These are phyloP conservation scores for Vicia sativa DNA, from an alignment of 306 rosid genomes.

Conservation along the genomic window DNA sequence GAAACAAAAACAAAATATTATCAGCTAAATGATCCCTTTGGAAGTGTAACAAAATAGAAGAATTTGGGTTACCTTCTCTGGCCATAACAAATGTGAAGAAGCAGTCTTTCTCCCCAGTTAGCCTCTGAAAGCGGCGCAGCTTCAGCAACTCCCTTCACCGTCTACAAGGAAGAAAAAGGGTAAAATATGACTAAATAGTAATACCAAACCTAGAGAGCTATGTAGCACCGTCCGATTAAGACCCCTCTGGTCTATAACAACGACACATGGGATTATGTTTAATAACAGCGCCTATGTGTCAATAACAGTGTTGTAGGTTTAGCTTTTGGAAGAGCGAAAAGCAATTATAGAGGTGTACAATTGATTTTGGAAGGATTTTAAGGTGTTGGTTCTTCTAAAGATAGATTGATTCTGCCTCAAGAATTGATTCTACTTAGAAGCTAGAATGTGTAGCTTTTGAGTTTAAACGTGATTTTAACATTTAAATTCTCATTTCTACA, in stretches of 20 bases:
- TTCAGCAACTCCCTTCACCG: conserved; percentile 77
- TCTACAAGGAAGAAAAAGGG: conserved; percentile 44
- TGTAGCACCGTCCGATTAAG: neutral
- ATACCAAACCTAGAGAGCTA: neutral
- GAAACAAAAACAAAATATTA: neutral
- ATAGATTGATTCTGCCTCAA: too few relatives aligned
- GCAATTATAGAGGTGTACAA: too few relatives aligned
- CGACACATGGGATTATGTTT: neutral
- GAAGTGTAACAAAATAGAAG: neutral
- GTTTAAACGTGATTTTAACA: too few relatives aligned
- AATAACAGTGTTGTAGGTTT: neutral
- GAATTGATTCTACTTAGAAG: too few relatives aligned
- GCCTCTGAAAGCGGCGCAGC: conserved; percentile 59
- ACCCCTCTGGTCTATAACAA: neutral
- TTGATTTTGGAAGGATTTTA: too few relatives aligned
- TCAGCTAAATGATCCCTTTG: neutral
- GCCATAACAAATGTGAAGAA: conserved; percentile 78
- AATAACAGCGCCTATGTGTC: neutral
- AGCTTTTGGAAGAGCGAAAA: too few relatives aligned
- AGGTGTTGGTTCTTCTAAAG: too few relatives aligned
- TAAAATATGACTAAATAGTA: neutral
- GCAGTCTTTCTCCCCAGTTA: conserved; percentile 74
- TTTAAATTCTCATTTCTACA: too few relatives aligned
- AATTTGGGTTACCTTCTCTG: conserved; percentile 69
- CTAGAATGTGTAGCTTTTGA: too few relatives aligned